Evolutionary conservation across 805 yeast species (phyloP).

Genomic region (Pichia gijzeniarum): DNA sequence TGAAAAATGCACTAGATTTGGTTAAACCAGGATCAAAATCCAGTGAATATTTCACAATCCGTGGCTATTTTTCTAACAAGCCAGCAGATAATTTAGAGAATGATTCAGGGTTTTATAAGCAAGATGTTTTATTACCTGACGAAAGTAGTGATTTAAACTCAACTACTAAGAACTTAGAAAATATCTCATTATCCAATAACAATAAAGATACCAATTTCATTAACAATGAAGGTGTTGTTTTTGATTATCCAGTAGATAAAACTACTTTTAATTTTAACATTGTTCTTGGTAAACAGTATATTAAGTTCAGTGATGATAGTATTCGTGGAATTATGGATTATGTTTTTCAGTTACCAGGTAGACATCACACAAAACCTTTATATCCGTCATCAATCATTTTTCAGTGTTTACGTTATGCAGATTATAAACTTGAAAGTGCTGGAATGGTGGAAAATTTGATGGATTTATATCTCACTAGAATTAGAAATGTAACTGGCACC

Average conservation of each 20-base stretch:
- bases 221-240: constrained; percentile 30
- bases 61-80: constrained; percentile 32
- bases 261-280: constrained; percentile 51
- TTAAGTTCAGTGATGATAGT: constrained; percentile 54
- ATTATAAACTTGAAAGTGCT: constrained; percentile 46
- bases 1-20: constrained; percentile 50
- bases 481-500: constrained; percentile 53
- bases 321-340: constrained; percentile 45
- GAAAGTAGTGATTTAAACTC: not conserved
- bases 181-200: not conserved
- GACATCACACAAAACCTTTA: constrained; percentile 42
- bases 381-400: constrained; percentile 65
- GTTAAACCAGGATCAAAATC: constrained; percentile 51
- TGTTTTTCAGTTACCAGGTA: constrained; percentile 39
- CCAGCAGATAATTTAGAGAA: not conserved
- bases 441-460: constrained; percentile 53
- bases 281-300: constrained; percentile 50
- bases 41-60: constrained; percentile 51
- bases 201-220: constrained; percentile 21
- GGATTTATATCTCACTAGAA: constrained; percentile 54
- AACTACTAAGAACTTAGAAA: not conserved
- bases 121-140: constrained; percentile 8
- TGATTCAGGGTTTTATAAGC: constrained; percentile 9
- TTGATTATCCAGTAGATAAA: constrained; percentile 26
- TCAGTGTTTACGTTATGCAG: constrained; percentile 67